phyloP scores from a whole-genome alignment of 139 green algal species.

The Volvox africanus region DNA sequence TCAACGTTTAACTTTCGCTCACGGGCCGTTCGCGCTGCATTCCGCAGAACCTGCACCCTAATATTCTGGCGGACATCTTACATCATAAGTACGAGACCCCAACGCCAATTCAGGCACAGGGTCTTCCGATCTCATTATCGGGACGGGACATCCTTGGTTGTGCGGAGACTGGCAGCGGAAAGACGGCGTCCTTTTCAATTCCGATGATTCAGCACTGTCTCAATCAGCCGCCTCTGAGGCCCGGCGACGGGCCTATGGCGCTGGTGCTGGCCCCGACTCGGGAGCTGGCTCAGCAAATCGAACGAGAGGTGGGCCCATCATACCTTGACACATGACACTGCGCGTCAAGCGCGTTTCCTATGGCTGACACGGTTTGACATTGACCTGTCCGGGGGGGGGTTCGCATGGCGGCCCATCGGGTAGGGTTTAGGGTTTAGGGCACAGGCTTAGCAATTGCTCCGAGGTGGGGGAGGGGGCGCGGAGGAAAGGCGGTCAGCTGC shows the following conservation, averaged over 20 bases:
- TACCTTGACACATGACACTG: neutral
- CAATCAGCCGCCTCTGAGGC: constrained; percentile 68
- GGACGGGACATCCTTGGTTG: constrained; percentile 91
- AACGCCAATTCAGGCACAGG: constrained; percentile 92
- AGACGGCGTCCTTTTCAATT: constrained; percentile 88
- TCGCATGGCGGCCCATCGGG: too few relatives aligned
- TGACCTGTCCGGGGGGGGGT: too few relatives aligned
- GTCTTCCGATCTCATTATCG: constrained; percentile 86
- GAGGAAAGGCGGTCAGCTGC: too few relatives aligned
- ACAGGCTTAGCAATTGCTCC: too few relatives aligned
- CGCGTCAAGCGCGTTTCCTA: too few relatives aligned
- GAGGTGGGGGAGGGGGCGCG: too few relatives aligned
- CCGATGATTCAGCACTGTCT: constrained; percentile 93
- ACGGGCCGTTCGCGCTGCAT: neutral
- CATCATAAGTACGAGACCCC: constrained; percentile 89
- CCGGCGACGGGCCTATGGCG: constrained; percentile 89
- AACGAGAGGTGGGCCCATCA: constrained; percentile 92
- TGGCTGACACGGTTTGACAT: too few relatives aligned
- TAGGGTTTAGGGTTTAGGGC: too few relatives aligned
- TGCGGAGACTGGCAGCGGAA: constrained; percentile 93
- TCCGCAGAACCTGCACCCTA: constrained; percentile 78
- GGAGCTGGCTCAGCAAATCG: constrained; percentile 99
- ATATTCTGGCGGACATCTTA: constrained; percentile 86
- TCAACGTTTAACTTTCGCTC: too few relatives aligned
- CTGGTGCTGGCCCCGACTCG: constrained; percentile 98